Conservation (phyloP, 768 basidiomycete genomes). For the Boletales sp. region DNA sequence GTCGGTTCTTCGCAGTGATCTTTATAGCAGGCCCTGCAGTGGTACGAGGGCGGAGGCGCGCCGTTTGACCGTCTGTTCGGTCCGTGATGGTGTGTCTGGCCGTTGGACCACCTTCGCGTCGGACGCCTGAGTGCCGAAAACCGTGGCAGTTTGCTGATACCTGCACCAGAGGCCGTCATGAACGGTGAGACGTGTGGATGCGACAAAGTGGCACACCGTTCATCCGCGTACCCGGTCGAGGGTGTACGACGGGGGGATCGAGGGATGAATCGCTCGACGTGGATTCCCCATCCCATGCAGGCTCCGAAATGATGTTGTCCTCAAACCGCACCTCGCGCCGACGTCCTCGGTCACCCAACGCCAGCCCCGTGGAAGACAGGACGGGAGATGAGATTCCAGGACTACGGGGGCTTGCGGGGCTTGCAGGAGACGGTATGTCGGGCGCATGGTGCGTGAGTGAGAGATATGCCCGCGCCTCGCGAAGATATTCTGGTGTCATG, state of each 20-base stretch:
- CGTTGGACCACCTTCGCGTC: slow-evolving; percentile 11
- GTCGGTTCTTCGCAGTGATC: slow-evolving; percentile 53
- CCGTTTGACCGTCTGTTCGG: slow-evolving; percentile 10
- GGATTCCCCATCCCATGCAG: slow-evolving; percentile 28
- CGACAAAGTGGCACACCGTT: slow-evolving; percentile 16
- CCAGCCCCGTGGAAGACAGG: slow-evolving; percentile 30
- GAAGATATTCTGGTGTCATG: slow-evolving; percentile 31
- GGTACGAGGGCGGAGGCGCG: slow-evolving; percentile 23
- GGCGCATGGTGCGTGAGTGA: slow-evolving; percentile 24
- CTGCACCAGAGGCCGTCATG: slow-evolving; percentile 8
- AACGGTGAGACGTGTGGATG: neutral
- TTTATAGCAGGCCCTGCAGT: slow-evolving; percentile 49
- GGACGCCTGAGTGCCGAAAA: slow-evolving; percentile 28
- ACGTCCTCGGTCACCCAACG: slow-evolving; percentile 23
- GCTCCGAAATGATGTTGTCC: slow-evolving; percentile 29
- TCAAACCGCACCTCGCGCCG: slow-evolving; percentile 34
- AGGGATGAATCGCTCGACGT: slow-evolving; percentile 29
- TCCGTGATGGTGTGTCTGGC: slow-evolving; percentile 3
- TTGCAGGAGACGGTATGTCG: neutral
- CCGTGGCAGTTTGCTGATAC: slow-evolving; percentile 28
- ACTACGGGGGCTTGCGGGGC: slow-evolving; percentile 13
- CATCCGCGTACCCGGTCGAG: slow-evolving; percentile 11
- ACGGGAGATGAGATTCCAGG: slow-evolving; percentile 25
- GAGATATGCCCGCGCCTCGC: slow-evolving; percentile 31
- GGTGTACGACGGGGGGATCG: slow-evolving; percentile 19